Evolutionary conservation across 1,139 yeast genomes (phyloP).

Genomic region (Lodderomyces elongisporus): DNA sequence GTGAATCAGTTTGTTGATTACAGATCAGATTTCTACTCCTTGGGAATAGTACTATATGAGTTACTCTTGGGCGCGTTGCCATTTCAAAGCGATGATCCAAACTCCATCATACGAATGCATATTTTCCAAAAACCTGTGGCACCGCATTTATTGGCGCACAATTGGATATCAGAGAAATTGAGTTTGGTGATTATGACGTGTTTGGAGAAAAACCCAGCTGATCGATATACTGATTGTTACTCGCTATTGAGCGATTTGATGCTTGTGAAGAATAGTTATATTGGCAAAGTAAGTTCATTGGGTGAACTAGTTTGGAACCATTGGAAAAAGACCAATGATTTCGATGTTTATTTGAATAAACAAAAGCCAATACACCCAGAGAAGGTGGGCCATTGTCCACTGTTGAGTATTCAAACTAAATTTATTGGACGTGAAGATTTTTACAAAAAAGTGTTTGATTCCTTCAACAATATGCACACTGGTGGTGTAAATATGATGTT

Average conservation of each 20-base stretch:
- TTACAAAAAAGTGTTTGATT: constrained; percentile 20
- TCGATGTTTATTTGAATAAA: constrained; percentile 8
- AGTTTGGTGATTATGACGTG: constrained; percentile 40
- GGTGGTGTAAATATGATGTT: constrained; percentile 29
- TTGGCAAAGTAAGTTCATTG: constrained; percentile 12
- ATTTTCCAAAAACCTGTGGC: constrained; percentile 38
- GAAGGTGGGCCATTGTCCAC: constrained; percentile 15
- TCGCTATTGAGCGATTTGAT: constrained; percentile 37
- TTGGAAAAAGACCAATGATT: constrained; percentile 8
- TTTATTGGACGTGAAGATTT: constrained; percentile 36
- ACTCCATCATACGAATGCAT: constrained; percentile 39
- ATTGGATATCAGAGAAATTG: constrained; percentile 34
- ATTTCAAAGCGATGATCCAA: constrained; percentile 38
- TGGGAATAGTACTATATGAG: constrained; percentile 50
- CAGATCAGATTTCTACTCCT: constrained; percentile 47
- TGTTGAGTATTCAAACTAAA: constrained; percentile 24
- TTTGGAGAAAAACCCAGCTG: constrained; percentile 38
- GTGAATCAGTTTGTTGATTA: constrained; percentile 39
- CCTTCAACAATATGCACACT: constrained; percentile 16
- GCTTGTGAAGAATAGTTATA: constrained; percentile 17
- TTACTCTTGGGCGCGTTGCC: constrained; percentile 44
- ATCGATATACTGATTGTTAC: constrained; percentile 37
- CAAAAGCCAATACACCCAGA: constrained; percentile 7
- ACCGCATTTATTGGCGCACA: constrained; percentile 30
- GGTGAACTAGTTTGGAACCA: constrained; percentile 11